A percentile compares a stretch with the other conserved stretches of the same genome.
phyloP scores from a whole-genome alignment of 495 filamentous ascomycete species.

The Pseudotulostoma volvatum region DNA sequence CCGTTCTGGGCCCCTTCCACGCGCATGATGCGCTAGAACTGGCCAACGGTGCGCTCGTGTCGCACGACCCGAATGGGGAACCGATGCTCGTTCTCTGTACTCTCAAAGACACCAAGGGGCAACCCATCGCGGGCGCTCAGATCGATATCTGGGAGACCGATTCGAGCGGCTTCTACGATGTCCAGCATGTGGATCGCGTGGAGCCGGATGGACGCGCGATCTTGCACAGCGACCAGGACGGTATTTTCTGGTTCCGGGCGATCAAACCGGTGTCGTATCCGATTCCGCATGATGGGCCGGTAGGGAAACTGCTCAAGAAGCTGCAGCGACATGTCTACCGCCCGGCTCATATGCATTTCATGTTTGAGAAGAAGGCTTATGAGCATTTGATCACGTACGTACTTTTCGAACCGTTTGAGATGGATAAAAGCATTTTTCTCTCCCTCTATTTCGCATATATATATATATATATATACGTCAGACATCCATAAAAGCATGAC shows the following conservation, averaged over 20 bases:
- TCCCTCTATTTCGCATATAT: constrained; percentile 3
- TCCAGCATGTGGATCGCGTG: constrained; percentile 55
- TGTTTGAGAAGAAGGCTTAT: constrained; percentile 77
- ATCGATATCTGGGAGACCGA: constrained; percentile 95
- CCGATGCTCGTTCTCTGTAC: constrained; percentile 66
- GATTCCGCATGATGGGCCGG: constrained; percentile 79
- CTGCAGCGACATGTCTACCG: constrained; percentile 65
- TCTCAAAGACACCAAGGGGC: constrained; percentile 49
- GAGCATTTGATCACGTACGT: constrained; percentile 76
- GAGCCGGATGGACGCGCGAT: constrained; percentile 70
- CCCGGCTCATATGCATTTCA: constrained; percentile 86
- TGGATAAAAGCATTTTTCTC: neutral
- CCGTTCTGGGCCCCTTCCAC: constrained; percentile 87
- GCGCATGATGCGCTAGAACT: constrained; percentile 67
- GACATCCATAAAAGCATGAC: neutral
- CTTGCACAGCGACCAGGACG: constrained; percentile 51
- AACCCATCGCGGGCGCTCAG: constrained; percentile 51
- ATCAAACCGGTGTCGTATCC: constrained; percentile 81
- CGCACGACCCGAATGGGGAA: constrained; percentile 39
- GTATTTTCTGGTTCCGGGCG: constrained; percentile 76
- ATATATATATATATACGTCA: neutral
- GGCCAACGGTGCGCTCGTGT: constrained; percentile 49
- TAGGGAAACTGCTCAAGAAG: constrained; percentile 57
- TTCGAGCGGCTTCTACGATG: constrained; percentile 72
- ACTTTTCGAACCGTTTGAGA: neutral